phyloP scores from a whole-genome alignment of 1,284 basidiomycete species.

The Ganoderma sinense region DNA sequence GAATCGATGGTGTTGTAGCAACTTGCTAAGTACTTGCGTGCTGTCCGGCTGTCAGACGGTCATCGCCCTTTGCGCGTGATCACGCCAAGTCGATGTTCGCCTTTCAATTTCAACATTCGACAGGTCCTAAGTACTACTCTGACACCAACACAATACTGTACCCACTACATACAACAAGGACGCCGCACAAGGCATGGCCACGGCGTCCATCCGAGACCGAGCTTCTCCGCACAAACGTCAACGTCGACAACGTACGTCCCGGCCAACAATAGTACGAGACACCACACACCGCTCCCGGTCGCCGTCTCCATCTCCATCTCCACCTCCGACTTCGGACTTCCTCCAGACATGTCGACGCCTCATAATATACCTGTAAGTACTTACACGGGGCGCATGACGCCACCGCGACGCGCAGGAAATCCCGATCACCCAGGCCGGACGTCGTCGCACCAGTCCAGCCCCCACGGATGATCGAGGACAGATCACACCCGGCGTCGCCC shows the following conservation, averaged over 20 bases:
- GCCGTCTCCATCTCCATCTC: neutral
- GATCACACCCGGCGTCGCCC: neutral
- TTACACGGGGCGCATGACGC: neutral
- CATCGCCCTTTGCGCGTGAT: neutral
- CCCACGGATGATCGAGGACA: neutral
- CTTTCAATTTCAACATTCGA: neutral
- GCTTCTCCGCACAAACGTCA: neutral
- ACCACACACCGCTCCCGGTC: neutral
- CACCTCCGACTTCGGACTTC: neutral
- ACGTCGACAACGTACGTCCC: neutral
- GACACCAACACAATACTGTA: neutral
- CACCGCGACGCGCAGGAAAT: neutral
- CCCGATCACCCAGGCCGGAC: slow-evolving; percentile 7
- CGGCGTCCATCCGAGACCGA: neutral
- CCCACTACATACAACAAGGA: neutral
- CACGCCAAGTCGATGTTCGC: neutral
- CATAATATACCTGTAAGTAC: neutral
- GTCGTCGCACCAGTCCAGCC: slow-evolving; percentile 18
- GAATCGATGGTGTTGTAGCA: slow-evolving; percentile 13
- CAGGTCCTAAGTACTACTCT: neutral
- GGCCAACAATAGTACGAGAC: neutral
- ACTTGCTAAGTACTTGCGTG: neutral
- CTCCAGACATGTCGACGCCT: neutral
- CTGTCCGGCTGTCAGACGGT: neutral
- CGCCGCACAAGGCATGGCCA: neutral